A percentile compares a stretch with the other conserved stretches of the same genome.
Evolutionary conservation across 2,329 filamentous ascomycete species (phyloP).

Genomic region (Trichoderma sp.): DNA sequence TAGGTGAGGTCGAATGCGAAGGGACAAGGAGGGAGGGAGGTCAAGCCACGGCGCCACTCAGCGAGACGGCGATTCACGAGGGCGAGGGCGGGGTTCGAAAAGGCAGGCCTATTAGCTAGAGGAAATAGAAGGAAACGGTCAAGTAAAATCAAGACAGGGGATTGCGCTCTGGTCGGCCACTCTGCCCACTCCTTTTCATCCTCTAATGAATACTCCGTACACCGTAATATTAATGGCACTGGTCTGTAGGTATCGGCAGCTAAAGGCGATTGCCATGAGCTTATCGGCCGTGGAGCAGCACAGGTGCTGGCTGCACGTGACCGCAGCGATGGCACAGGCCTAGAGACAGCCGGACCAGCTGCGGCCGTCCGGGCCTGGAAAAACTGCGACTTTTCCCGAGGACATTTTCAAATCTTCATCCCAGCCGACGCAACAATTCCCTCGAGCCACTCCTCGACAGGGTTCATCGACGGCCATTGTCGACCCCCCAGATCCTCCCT

Average conservation of each 20-base stretch:
- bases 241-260: not conserved
- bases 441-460: conserved; percentile 42
- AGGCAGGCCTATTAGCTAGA: not conserved
- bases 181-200: conserved; percentile 5
- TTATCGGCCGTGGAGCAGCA: conserved; percentile 17
- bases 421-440: conserved; percentile 42
- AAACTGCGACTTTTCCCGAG: conserved; percentile 53
- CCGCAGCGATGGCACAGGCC: not conserved
- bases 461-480: conserved; percentile 49
- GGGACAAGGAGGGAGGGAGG: conserved; percentile 2
- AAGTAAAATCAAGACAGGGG: not conserved
- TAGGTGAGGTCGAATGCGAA: conserved; percentile 2
- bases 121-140: not conserved
- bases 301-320: conserved; percentile 17
- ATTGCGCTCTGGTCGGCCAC: not conserved
- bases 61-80: not conserved
- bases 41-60: conserved; percentile 11
- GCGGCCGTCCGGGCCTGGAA: conserved; percentile 36
- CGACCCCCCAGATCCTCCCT: conserved; percentile 39
- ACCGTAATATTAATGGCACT: not conserved
- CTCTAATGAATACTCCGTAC: conserved; percentile 1
- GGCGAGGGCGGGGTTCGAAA: conserved; percentile 5
- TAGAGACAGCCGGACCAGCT: conserved; percentile 36
- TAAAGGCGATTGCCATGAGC: conserved; percentile 5
- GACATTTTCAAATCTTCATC: conserved; percentile 44